Percentiles rank a stretch among this genome's conserved stretches.
These are phyloP conservation scores for Dendrostoma leiphaemia DNA, from an alignment of 2,329 filamentous ascomycete genomes.

Conservation along the genomic window DNA sequence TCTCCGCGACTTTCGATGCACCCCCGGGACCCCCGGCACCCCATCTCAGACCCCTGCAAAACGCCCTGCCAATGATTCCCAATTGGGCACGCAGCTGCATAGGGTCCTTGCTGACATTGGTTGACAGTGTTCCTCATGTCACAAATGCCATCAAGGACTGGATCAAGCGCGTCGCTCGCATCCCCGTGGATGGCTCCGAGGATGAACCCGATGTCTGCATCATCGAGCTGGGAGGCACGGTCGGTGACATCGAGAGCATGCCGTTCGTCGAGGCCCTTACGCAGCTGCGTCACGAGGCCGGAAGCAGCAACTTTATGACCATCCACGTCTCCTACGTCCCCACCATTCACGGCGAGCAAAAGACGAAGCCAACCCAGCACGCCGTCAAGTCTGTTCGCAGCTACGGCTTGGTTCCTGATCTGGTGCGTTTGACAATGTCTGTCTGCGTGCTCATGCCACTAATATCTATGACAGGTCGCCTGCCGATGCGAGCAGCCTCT, in stretches of 20 bases:
- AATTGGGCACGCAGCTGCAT: background rate
- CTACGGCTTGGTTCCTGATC: slow-evolving; percentile 69
- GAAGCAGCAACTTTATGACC: slow-evolving; percentile 78
- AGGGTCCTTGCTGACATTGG: slow-evolving; percentile 3
- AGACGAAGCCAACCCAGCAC: slow-evolving; percentile 95
- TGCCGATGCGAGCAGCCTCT: slow-evolving; percentile 84
- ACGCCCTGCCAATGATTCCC: background rate
- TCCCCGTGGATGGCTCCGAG: slow-evolving; percentile 82
- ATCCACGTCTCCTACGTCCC: slow-evolving; percentile 91
- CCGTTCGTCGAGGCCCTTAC: slow-evolving; percentile 86
- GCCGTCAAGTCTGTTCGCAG: slow-evolving; percentile 83
- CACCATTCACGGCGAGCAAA: slow-evolving; percentile 68
- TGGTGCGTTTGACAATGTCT: slow-evolving; percentile 46
- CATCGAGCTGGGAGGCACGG: slow-evolving; percentile 50
- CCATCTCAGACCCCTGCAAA: background rate
- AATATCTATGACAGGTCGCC: slow-evolving; percentile 62
- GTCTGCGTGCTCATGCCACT: slow-evolving; percentile 16
- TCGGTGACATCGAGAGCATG: slow-evolving; percentile 78
- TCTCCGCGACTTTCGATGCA: background rate
- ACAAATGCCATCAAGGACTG: slow-evolving; percentile 90
- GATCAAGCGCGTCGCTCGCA: slow-evolving; percentile 81
- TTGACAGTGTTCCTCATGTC: slow-evolving; percentile 74
- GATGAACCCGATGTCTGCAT: slow-evolving; percentile 90
- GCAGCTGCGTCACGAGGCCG: slow-evolving; percentile 71
- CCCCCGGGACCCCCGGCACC: background rate